Percentiles rank a stretch among this genome's conserved stretches.
Conservation (phyloP, 805 yeast genomes). For the Candida ovalis region DNA sequence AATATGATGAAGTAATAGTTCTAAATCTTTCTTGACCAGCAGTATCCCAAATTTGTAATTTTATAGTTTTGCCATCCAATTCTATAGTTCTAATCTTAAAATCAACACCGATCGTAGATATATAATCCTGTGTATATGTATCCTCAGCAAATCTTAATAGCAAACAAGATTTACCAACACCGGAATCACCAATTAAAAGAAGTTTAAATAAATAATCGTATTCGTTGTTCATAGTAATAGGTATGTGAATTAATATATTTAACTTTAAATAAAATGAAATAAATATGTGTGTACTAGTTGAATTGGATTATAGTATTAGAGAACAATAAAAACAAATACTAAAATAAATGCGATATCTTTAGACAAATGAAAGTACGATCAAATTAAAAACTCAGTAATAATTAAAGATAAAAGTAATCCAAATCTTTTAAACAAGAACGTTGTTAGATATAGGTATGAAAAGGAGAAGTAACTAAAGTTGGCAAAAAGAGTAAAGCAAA, state of each 20-base stretch:
- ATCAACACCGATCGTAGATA: conserved; percentile 97
- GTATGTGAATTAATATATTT: background rate
- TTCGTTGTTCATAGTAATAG: conserved; percentile 68
- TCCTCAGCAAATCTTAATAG: conserved; percentile 94
- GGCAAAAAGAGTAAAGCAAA: background rate
- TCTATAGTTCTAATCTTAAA: conserved; percentile 87
- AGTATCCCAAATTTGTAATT: conserved; percentile 98
- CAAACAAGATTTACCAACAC: conserved; percentile 97
- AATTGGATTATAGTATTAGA: background rate
- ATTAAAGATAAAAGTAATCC: background rate
- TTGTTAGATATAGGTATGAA: background rate
- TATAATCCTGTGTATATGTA: conserved; percentile 94
- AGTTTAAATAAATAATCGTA: conserved; percentile 97
- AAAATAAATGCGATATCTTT: background rate
- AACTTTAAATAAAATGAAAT: background rate
- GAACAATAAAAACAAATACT: background rate
- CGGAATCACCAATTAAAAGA: conserved; percentile 95
- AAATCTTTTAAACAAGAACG: background rate
- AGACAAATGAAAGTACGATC: background rate
- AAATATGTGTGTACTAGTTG: background rate
- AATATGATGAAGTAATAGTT: conserved; percentile 94
- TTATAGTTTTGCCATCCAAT: conserved; percentile 94
- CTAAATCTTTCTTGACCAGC: conserved; percentile 99
- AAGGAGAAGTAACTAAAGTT: background rate
- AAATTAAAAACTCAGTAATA: background rate